These are phyloP conservation scores for Emergomyces africanus DNA, from an alignment of 2,329 filamentous ascomycete genomes.

Conservation along the genomic window DNA sequence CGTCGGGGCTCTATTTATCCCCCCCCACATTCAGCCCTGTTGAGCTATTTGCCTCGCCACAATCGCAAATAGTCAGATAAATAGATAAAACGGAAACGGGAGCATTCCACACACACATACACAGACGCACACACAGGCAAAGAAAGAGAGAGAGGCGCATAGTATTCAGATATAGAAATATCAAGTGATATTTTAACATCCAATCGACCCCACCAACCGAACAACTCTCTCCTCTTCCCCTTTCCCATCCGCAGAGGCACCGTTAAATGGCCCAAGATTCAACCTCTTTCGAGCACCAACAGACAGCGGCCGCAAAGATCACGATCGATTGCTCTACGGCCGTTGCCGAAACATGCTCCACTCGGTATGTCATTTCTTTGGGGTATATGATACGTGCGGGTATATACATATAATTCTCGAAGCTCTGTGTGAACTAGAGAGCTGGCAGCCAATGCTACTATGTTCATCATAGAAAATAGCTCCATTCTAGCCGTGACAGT, in stretches of 20 bases:
- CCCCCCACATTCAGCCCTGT: slow-evolving; percentile 4
- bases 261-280: slow-evolving; percentile 3
- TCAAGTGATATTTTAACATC: not conserved
- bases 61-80: not conserved
- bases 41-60: not conserved
- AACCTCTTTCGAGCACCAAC: not conserved
- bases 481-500: not conserved
- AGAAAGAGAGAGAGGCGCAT: not conserved
- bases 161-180: not conserved
- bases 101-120: not conserved
- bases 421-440: not conserved
- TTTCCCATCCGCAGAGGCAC: not conserved
- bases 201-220: not conserved
- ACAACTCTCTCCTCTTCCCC: not conserved
- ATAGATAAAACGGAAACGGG: not conserved
- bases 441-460: not conserved
- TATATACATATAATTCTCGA: not conserved
- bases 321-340: not conserved
- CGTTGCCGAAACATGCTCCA: not conserved
- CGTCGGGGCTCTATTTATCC: not conserved
- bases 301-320: not conserved
- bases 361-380: not conserved
- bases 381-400: not conserved
- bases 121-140: too few relatives aligned
- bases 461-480: not conserved